Evolutionary conservation across 2,329 filamentous ascomycete species (phyloP).

Genomic region (Samsoniella hepiali): DNA sequence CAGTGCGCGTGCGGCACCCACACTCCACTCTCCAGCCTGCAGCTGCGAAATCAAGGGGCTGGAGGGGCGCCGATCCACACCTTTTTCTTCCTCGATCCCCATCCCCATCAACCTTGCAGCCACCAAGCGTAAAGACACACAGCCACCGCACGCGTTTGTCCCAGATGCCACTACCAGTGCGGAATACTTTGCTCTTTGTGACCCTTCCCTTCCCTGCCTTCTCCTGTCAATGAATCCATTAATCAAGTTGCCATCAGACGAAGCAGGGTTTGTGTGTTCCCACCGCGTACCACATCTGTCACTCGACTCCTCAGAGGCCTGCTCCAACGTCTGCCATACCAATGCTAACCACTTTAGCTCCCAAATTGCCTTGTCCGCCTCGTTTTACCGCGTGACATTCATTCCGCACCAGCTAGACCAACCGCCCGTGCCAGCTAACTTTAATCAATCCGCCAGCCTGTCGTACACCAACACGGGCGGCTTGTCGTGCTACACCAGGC

Average conservation of each 20-base stretch:
- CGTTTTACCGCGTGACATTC: neutral
- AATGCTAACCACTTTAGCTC: neutral
- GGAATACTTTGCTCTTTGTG: too few relatives aligned
- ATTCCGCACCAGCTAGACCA: neutral
- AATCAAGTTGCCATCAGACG: neutral
- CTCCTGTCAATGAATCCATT: neutral
- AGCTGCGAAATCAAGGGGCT: constrained; percentile 14
- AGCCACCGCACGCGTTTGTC: neutral
- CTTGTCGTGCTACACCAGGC: neutral
- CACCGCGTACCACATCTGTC: neutral
- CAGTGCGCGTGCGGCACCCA: neutral
- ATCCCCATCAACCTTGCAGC: neutral
- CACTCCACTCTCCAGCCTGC: too few relatives aligned
- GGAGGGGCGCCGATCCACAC: constrained; percentile 12
- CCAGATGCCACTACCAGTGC: neutral
- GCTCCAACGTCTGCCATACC: neutral
- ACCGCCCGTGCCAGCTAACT: neutral
- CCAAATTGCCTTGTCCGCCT: neutral
- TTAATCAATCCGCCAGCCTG: too few relatives aligned
- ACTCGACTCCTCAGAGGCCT: neutral
- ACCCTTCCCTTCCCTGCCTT: neutral
- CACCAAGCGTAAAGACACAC: neutral
- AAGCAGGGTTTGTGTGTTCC: neutral
- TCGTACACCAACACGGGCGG: neutral
- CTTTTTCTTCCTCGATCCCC: neutral